Percentiles rank a stretch among this genome's conserved stretches.
Conservation (phyloP, 441 rosid species). For the Eruca vesicaria region DNA sequence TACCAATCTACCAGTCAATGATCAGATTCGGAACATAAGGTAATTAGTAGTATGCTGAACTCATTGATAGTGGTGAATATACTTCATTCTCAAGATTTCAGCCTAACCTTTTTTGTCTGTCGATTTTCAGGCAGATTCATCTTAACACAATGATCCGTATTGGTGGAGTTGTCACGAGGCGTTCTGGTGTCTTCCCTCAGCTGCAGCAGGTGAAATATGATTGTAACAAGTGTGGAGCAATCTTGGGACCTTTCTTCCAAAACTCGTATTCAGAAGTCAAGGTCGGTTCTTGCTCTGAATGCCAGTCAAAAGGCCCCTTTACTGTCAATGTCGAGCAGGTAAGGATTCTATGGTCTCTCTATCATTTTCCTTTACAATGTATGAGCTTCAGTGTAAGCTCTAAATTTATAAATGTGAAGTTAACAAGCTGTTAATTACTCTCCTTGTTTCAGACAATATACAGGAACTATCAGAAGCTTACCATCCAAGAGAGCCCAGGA, state of each 20-base stretch:
- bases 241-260: slow-evolving; percentile 95
- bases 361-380: not conserved
- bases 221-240: slow-evolving; percentile 91
- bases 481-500: slow-evolving; percentile 99
- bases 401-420: not conserved
- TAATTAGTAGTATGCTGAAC: too few relatives aligned
- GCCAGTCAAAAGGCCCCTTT: slow-evolving; percentile 97
- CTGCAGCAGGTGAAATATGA: slow-evolving; percentile 97
- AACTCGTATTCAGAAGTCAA: slow-evolving; percentile 98
- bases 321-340: slow-evolving; percentile 98
- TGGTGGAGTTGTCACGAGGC: slow-evolving; percentile 98
- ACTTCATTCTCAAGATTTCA: not conserved
- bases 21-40: slow-evolving; percentile 96
- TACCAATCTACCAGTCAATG: slow-evolving; percentile 88
- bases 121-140: slow-evolving; percentile 82
- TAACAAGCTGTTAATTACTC: not conserved
- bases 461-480: slow-evolving; percentile 95
- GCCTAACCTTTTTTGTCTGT: slow-evolving; percentile 10
- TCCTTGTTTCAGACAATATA: slow-evolving; percentile 74
- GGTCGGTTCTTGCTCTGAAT: slow-evolving; percentile 98
- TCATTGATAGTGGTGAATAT: too few relatives aligned
- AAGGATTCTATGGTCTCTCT: slow-evolving; percentile 1
- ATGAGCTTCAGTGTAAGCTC: not conserved
- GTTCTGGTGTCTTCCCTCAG: slow-evolving; percentile 98
- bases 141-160: slow-evolving; percentile 97